Conservation (phyloP, 345 rosid genomes). For the Gossypium raimondii region DNA sequence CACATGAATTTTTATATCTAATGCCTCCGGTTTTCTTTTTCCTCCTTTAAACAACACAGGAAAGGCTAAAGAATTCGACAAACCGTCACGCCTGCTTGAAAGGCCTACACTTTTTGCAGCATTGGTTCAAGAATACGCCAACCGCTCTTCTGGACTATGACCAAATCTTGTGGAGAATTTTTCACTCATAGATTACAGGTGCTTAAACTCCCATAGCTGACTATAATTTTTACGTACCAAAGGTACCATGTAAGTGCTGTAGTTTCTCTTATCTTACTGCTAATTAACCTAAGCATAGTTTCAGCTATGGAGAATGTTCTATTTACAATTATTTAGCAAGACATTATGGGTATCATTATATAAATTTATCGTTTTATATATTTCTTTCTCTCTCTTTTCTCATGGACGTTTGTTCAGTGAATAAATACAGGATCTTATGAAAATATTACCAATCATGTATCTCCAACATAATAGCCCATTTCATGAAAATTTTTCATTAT, state of each 20-base stretch:
- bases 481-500: no score
- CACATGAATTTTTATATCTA: background rate
- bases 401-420: background rate
- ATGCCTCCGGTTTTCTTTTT: background rate
- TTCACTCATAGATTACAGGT: background rate
- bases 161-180: background rate
- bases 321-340: background rate
- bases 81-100: conserved; percentile 64
- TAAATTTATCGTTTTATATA: background rate
- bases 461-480: no score
- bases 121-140: conserved; percentile 88
- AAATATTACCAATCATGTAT: no score
- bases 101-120: conserved; percentile 73
- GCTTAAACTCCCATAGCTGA: background rate
- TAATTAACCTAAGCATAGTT: background rate
- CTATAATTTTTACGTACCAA: background rate
- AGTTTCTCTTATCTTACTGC: background rate
- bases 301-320: background rate
- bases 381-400: background rate
- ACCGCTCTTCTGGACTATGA: conserved; percentile 69
- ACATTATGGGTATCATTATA: background rate
- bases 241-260: background rate
- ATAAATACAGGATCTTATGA: background rate
- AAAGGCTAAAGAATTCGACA: conserved; percentile 71
- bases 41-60: conserved; percentile 45